Base-by-base conservation (phyloP, 441 rosid genomes). In the Omphalea diandra region DNA sequence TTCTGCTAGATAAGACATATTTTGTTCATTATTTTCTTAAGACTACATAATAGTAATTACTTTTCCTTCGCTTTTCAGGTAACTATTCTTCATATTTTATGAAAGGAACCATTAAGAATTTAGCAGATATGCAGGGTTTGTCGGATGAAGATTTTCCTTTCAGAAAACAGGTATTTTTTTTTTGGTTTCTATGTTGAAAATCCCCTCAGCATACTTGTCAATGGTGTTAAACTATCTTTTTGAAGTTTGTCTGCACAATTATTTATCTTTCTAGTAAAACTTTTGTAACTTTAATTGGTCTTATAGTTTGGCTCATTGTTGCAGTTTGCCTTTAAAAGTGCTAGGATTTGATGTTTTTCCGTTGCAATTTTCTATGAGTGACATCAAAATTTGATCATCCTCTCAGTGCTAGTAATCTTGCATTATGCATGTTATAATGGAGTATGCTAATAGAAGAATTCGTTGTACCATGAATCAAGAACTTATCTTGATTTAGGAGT, bases 71-170 rank as follows among this genome's bases (percentile, higher is more conserved):
- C 8, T 70, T 55, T 79, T 75, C 83, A 94, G 97, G 91, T 27
- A 76, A 71, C 56, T 63, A 79, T 78, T 89, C 98, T 75, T 75
- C 92, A 50, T 89, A 92, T 81, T 85, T 94, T 76, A 82, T 90
- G 90, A 86, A 82, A 74, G 94, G 89, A 56, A 87, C 86, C 62
- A 87, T 94, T 32, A 79, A 82, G 84, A 90, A 85, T 84, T 80
- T 94, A 73, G 86, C 91, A 50, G 91, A 87, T 63, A 90, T 94
- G 89, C 93, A 94, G 75, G 84, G 78, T 61, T 73, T 92, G 77
- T 82, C 96, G 8, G 98, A 94, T 75, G 96, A 90, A 74, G 94
- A 84, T 68, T 90, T 94, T 79, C 91, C 95, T 62, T 82, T 68
- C 75, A 83, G 93, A 76, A n/a, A 87, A 75, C 98, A 95, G 98